Conservation (phyloP, 306 rosid genomes). For the Gillenia trifoliata region DNA sequence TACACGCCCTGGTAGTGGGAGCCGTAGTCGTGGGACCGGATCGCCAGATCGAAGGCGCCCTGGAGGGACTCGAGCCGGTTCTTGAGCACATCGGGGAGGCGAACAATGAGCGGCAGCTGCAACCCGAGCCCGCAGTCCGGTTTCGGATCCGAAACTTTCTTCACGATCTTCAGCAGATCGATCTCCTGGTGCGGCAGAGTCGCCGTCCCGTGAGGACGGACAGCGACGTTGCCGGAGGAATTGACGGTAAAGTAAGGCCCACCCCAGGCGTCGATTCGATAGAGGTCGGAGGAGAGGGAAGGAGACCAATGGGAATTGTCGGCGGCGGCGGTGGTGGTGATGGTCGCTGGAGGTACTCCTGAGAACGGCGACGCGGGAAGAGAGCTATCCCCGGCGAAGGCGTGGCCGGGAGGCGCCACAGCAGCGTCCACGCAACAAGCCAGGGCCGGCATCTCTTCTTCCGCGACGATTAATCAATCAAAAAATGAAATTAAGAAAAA, state of each 20-base stretch:
- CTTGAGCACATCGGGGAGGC: slow-evolving; percentile 73
- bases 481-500: background rate
- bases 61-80: slow-evolving; percentile 72
- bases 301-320: slow-evolving; percentile 58
- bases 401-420: slow-evolving; percentile 62
- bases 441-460: slow-evolving; percentile 81
- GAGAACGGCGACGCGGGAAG: slow-evolving; percentile 55
- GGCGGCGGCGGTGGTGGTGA: slow-evolving; percentile 1
- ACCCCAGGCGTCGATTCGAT: slow-evolving; percentile 76
- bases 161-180: slow-evolving; percentile 72
- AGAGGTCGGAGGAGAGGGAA: slow-evolving; percentile 47
- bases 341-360: slow-evolving; percentile 32
- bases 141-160: slow-evolving; percentile 66
- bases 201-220: slow-evolving; percentile 51
- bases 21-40: slow-evolving; percentile 52
- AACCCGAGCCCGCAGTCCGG: slow-evolving; percentile 64
- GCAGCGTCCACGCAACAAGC: slow-evolving; percentile 81
- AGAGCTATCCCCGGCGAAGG: slow-evolving; percentile 57
- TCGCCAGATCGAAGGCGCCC: slow-evolving; percentile 60
- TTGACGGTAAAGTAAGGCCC: slow-evolving; percentile 67
- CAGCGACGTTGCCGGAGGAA: slow-evolving; percentile 61
- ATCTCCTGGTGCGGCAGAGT: slow-evolving; percentile 84
- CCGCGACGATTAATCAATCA: slow-evolving; percentile 33
- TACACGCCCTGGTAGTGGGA: slow-evolving; percentile 89
- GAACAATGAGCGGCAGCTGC: slow-evolving; percentile 70